Conservation (phyloP, 1,284 basidiomycete genomes). For the Moesziomyces sp. region DNA sequence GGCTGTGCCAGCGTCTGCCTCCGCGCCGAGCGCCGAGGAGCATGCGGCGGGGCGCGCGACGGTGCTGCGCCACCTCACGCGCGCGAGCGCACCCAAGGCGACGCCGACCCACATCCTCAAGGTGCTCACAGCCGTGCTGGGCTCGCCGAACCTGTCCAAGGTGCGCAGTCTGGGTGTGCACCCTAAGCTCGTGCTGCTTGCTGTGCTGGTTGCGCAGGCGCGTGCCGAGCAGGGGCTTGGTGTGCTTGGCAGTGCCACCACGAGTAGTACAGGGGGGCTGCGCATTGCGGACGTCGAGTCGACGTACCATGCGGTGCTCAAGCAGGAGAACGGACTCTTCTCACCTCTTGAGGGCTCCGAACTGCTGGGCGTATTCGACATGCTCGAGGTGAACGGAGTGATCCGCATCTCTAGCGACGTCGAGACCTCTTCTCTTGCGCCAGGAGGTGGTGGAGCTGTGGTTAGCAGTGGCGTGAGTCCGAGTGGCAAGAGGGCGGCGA, state of each 20-base stretch:
- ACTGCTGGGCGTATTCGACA: conserved; percentile 62
- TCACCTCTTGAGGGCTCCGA: conserved; percentile 57
- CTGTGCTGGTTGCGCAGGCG: conserved; percentile 53
- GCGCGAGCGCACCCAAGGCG: conserved; percentile 56
- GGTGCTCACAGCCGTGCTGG: conserved; percentile 62
- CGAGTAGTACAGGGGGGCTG: conserved; percentile 6
- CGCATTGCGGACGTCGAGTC: conserved; percentile 56
- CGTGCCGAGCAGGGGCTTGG: conserved; percentile 37
- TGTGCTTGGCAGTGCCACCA: conserved; percentile 33
- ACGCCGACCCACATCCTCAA: conserved; percentile 61
- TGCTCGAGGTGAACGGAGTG: conserved; percentile 63
- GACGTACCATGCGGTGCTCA: conserved; percentile 57
- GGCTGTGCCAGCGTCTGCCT: too few relatives aligned
- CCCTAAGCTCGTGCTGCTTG: conserved; percentile 61
- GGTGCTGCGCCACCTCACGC: conserved; percentile 50
- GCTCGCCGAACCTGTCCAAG: conserved; percentile 57
- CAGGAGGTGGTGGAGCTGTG: not conserved
- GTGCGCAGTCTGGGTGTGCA: conserved; percentile 61
- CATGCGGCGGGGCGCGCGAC: conserved; percentile 16
- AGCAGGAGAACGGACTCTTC: conserved; percentile 49
- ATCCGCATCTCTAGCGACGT: conserved; percentile 47
- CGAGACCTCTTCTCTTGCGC: conserved; percentile 4
- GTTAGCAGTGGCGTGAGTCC: conserved; percentile 41
- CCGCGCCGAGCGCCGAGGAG: conserved; percentile 4
- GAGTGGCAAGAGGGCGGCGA: conserved; percentile 58